Percentiles rank a stretch among this genome's conserved stretches.
Conservation (phyloP, 805 yeast species). For the Barnettozyma vustinii region DNA sequence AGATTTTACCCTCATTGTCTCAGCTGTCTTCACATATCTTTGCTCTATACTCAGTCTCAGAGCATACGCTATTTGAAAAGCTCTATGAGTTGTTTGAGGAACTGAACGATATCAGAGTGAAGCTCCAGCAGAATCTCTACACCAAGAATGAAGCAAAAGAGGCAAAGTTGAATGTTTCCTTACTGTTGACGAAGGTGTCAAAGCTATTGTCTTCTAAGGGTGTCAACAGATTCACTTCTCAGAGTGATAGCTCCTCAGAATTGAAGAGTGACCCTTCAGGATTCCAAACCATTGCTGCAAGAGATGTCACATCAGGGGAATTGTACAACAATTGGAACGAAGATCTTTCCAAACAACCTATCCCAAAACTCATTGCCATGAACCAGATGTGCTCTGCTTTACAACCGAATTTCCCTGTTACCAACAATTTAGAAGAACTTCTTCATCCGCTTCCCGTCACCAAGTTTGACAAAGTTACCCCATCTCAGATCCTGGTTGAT, state of each 20-base stretch:
- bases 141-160: conserved; percentile 47
- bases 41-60: conserved; percentile 66
- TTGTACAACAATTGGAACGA: conserved; percentile 36
- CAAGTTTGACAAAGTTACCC: conserved; percentile 43
- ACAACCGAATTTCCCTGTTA: conserved; percentile 62
- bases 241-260: conserved; percentile 17
- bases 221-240: conserved; percentile 25
- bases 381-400: conserved; percentile 69
- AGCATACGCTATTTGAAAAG: conserved; percentile 55
- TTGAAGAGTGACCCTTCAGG: conserved; percentile 50
- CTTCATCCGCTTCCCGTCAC: conserved; percentile 42
- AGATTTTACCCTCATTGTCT: conserved; percentile 51
- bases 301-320: conserved; percentile 57
- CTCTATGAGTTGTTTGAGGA: conserved; percentile 48
- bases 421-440: conserved; percentile 29
- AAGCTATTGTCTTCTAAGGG: conserved; percentile 50
- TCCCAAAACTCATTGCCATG: conserved; percentile 56
- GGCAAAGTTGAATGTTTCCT: conserved; percentile 47
- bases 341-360: conserved; percentile 27
- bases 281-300: conserved; percentile 59
- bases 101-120: conserved; percentile 53
- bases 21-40: conserved; percentile 59
- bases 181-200: conserved; percentile 51
- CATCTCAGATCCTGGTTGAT: conserved; percentile 65
- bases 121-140: conserved; percentile 43